Base-by-base conservation (phyloP, 73 alveolate genomes). In the Halteria grandinella region DNA sequence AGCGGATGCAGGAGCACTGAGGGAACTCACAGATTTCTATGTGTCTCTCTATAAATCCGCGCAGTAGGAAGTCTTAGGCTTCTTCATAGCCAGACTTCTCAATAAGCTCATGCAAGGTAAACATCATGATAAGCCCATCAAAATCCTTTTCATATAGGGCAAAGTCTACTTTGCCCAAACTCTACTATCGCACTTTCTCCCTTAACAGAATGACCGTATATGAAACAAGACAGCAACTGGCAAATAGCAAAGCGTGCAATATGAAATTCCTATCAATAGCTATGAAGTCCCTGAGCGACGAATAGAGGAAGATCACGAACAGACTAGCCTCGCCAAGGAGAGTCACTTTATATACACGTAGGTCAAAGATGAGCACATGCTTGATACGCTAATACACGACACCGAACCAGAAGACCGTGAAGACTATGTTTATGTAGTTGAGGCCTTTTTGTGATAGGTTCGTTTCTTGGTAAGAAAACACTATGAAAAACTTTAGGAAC, bases 11-110 rank as follows among this genome's bases (percentile, higher is more conserved):
- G 12, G 69, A 53, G 63, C 85, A 73, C 32, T 44, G 20, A 1
- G 76, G 74, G 23, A 47, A 48, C 14, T 73, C 85, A 28, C 85
- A 73, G n/a, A 73, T 73, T 34, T 73, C 85, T 6, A 73, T 73
- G 28, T 73, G 85, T 55, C 85, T 12, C 50, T 73, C 85, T 15
- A 73, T 73, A 36, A 48, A 73, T 28, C 85, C 85, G 52, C 85
- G 52, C 21, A 73, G 41, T 8, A 73, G 17, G 53, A 73, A 73
- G 51, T 73, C 85, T 32, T 73, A 25, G 27, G 52, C 55, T 21
- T 73, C 71, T 36, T 73, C 85, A 36, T 73, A 73, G 4, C 57
- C 10, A 0, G 85, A 73, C 28, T 64, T 73, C 25, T 73, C 85
- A 10, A 73, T 73, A 1, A 73, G 75, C 23, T 73, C 85, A 53